Evolutionary conservation across 192 early-diverging fungal species (phyloP), one percentile per base, ranked within the genome.

Genomic region (Neocallimastix lanati): DNA sequence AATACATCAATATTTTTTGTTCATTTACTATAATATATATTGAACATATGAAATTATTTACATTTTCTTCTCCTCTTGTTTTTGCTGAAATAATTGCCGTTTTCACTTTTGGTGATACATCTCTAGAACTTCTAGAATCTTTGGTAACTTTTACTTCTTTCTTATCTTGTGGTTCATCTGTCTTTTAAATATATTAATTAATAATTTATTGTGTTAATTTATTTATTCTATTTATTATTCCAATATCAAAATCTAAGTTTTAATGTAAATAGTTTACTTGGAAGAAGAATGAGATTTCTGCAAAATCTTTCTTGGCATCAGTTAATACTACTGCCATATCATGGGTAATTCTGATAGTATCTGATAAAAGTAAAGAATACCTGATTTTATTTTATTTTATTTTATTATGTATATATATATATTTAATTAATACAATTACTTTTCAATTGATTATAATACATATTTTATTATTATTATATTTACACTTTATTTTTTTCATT

Each of bases 311-410:
- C 11, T 88, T 88, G 28, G 87, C 88, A 12, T 90, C 87, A 0
- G 93, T 94, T 79, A 95, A 83, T 14, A 89, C 78, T 7, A 88
- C 82, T 18, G 92, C 82, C 5, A 80, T 81, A 28, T 87, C 91
- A 76, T 87, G 83, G 1, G 91, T 90, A n/a, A 98, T 89, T n/a
- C 92, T 85, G 15, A 93, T 85, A 0, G 93, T 93, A 83, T 99
- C 98, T 29, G 92, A 86, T 28, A 99, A 81, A 37, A 93, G 85
- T 77, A 97, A 87, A 6, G 98, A 88, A 82, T 97, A 98, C 27
- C 86, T 90, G 76, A n/a, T n/a, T n/a, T n/a, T n/a, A n/a, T n/a
- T n/a, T n/a, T n/a, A n/a, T n/a, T n/a, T n/a, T n/a, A n/a, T n/a
- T n/a, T n/a, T n/a, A 21, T 78, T 29, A 29, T 80, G 67, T 29